phyloP scores from a whole-genome alignment of 129 eudicot genomes.

The Heracleum sosnowskyi region DNA sequence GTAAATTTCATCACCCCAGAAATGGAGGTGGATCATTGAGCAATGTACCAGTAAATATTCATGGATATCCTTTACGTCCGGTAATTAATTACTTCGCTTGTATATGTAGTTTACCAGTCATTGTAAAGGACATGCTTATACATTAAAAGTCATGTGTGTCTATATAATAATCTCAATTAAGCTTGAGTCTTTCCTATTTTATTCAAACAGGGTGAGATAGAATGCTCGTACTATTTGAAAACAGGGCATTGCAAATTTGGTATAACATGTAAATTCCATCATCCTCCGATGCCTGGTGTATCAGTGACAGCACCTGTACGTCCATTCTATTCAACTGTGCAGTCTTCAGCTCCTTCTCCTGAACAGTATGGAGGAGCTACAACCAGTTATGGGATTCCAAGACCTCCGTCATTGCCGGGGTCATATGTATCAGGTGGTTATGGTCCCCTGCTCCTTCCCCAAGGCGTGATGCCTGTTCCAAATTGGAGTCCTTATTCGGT shows the following conservation, averaged over 20 bases:
- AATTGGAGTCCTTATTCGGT: constrained; percentile 92
- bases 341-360: constrained; percentile 64
- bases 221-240: constrained; percentile 99
- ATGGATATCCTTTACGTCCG: constrained; percentile 90
- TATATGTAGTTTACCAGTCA: neutral
- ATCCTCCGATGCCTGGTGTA: constrained; percentile 76
- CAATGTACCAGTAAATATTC: constrained; percentile 63
- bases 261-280: constrained; percentile 94
- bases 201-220: constrained; percentile 70
- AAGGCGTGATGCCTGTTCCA: constrained; percentile 79
- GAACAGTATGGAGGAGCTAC: constrained; percentile 58
- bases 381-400: constrained; percentile 52
- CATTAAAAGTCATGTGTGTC: neutral
- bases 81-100: constrained; percentile 30
- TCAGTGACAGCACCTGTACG: constrained; percentile 75
- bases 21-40: constrained; percentile 82
- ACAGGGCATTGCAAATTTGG: constrained; percentile 99
- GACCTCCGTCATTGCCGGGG: constrained; percentile 83
- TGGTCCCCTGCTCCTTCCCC: constrained; percentile 77
- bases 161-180: constrained; percentile 11
- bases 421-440: constrained; percentile 80
- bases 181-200: constrained; percentile 9
- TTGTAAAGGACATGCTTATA: neutral
- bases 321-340: constrained; percentile 90
- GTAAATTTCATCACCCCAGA: constrained; percentile 95